These are phyloP conservation scores for Botrytis galanthina DNA, from an alignment of 2,329 filamentous ascomycete genomes.

Conservation along the genomic window DNA sequence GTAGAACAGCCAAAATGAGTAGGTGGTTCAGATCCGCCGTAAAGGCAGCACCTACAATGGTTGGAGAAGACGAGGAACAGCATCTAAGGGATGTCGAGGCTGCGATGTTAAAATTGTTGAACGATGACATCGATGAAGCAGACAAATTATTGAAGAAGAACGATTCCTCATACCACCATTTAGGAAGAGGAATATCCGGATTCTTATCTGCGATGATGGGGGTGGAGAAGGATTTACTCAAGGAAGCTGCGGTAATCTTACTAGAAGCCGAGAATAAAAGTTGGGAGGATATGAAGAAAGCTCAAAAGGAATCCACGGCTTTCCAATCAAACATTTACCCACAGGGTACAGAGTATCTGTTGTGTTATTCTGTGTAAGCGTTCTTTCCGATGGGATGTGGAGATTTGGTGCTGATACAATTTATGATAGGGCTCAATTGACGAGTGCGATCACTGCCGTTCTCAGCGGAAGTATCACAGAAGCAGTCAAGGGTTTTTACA, in stretches of 20 bases:
- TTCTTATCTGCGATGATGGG: constrained; percentile 86
- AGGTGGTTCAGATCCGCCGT: constrained; percentile 35
- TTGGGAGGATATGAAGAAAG: constrained; percentile 72
- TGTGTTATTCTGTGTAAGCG: constrained; percentile 64
- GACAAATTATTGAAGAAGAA: constrained; percentile 69
- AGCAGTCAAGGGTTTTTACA: constrained; percentile 88
- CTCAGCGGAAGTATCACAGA: constrained; percentile 92
- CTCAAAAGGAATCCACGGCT: constrained; percentile 63
- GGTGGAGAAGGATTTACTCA: constrained; percentile 90
- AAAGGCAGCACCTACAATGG: constrained; percentile 30
- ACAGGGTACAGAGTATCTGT: constrained; percentile 79
- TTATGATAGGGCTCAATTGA: constrained; percentile 67
- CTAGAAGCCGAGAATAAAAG: constrained; percentile 73
- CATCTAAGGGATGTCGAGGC: constrained; percentile 60
- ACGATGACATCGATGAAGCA: constrained; percentile 85
- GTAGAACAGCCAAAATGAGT: constrained; percentile 32
- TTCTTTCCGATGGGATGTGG: background rate
- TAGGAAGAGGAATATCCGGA: constrained; percentile 75
- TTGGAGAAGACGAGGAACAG: constrained; percentile 47
- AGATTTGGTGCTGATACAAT: constrained; percentile 13
- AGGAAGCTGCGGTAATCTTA: constrained; percentile 71
- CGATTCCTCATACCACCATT: constrained; percentile 81
- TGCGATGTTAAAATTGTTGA: constrained; percentile 73
- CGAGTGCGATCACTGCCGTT: constrained; percentile 84
- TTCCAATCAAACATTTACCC: constrained; percentile 63